These are phyloP conservation scores for Eutrema heterophyllum DNA, from an alignment of 345 rosid species.

Conservation along the genomic window DNA sequence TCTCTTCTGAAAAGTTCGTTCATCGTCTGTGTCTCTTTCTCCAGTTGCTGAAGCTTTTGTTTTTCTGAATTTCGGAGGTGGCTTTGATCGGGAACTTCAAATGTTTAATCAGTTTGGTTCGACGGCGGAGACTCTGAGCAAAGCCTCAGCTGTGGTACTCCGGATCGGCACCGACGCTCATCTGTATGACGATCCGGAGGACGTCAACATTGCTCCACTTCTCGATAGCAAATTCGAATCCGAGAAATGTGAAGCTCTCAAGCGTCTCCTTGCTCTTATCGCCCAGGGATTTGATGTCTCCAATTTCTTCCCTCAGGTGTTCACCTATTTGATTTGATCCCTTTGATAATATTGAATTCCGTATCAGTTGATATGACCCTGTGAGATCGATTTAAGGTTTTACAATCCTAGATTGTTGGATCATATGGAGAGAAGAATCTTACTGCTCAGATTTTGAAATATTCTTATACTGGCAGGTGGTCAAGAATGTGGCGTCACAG, in stretches of 20 bases:
- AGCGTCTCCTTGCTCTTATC: conserved; percentile 89
- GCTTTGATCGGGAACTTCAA: conserved; percentile 21
- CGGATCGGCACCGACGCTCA: conserved; percentile 97
- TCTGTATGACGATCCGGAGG: conserved; percentile 95
- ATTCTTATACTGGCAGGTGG: conserved; percentile 53
- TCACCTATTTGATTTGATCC: neutral
- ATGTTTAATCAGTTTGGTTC: conserved; percentile 81
- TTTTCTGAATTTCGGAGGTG: neutral
- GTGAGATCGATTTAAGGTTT: neutral
- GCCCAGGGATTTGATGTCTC: conserved; percentile 96
- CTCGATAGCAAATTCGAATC: conserved; percentile 93
- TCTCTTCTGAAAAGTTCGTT: conserved; percentile 12
- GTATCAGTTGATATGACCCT: neutral
- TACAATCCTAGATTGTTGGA: neutral
- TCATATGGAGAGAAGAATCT: neutral
- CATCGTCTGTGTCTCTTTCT: neutral
- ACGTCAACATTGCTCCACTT: conserved; percentile 72
- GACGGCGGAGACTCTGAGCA: conserved; percentile 78
- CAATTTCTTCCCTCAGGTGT: conserved; percentile 95
- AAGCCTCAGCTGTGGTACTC: conserved; percentile 81
- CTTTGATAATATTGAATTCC: neutral
- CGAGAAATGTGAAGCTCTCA: conserved; percentile 94
- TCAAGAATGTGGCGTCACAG: conserved; percentile 91
- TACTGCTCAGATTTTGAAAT: neutral
- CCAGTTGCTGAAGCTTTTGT: neutral